phyloP scores from a whole-genome alignment of 2,329 filamentous ascomycete species.

The Epichloe elymi region DNA sequence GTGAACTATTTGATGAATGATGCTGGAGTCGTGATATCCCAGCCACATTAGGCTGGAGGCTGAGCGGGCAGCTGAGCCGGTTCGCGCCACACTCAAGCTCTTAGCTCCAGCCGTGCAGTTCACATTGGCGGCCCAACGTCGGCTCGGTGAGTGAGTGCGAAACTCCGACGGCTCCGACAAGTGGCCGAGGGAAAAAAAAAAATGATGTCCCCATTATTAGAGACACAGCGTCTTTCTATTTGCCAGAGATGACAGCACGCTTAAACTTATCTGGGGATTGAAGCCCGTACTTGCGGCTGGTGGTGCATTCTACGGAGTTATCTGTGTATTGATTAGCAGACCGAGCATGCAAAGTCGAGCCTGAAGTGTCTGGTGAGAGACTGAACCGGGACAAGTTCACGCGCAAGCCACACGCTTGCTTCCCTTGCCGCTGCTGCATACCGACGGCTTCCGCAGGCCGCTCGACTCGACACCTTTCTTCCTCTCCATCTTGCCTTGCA shows the following conservation, averaged over 20 bases:
- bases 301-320: too few species aligned
- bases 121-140: constrained; percentile 4
- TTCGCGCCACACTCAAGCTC: constrained; percentile 5
- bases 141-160: constrained; percentile 9
- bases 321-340: too few species aligned
- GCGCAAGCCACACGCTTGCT: constrained; percentile 4
- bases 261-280: too few species aligned
- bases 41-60: constrained; percentile 1
- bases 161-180: constrained; percentile 20
- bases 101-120: background rate
- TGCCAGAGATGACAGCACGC: too few species aligned
- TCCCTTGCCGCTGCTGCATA: constrained; percentile 1
- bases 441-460: constrained; percentile 9
- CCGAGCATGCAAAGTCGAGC: background rate
- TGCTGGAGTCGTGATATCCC: background rate
- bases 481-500: constrained; percentile 7
- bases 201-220: background rate
- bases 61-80: background rate
- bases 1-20: background rate
- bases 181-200: constrained; percentile 9
- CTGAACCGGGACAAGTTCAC: background rate
- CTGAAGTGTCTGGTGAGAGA: background rate
- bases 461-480: background rate
- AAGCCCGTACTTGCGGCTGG: background rate
- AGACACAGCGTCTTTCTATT: too few species aligned